Evolutionary conservation across 2,329 filamentous ascomycete genomes (phyloP).

Genomic region (Leptographium radiaticola): DNA sequence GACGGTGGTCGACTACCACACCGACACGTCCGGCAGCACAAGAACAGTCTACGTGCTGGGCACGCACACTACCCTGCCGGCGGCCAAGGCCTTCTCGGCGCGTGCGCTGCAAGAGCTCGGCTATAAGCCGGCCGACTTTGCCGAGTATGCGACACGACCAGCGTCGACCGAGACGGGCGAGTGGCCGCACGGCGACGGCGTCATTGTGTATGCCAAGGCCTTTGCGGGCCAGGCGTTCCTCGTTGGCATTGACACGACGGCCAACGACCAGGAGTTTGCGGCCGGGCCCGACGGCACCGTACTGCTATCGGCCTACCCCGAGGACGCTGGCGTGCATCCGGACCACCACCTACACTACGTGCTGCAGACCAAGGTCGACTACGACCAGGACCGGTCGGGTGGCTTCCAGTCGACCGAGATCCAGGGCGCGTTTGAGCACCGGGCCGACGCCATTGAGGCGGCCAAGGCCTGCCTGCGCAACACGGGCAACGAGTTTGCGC

Average conservation of each 20-base stretch:
- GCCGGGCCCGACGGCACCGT: constrained; percentile 12
- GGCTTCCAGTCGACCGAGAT: constrained; percentile 23
- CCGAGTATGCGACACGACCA: constrained; percentile 16
- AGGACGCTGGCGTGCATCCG: constrained; percentile 6
- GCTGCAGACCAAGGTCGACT: constrained; percentile 28
- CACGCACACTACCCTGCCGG: constrained; percentile 22
- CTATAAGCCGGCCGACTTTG: constrained; percentile 25
- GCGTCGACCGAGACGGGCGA: neutral
- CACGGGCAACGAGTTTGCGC: constrained; percentile 14
- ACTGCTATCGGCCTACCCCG: constrained; percentile 10
- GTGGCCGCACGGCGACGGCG: constrained; percentile 26
- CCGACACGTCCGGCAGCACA: constrained; percentile 16
- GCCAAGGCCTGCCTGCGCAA: constrained; percentile 20
- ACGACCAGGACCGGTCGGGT: constrained; percentile 24
- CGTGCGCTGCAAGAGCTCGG: constrained; percentile 19
- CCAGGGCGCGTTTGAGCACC: constrained; percentile 23
- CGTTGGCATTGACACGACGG: constrained; percentile 23
- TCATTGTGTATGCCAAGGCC: constrained; percentile 23
- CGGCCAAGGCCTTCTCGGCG: constrained; percentile 23
- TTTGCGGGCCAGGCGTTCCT: constrained; percentile 23
- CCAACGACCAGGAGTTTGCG: constrained; percentile 21
- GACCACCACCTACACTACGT: constrained; percentile 25
- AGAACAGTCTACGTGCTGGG: constrained; percentile 23
- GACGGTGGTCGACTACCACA: constrained; percentile 21
- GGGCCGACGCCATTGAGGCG: constrained; percentile 20